phyloP scores from a whole-genome alignment of 768 basidiomycete genomes.

The Calocera viscosa region DNA sequence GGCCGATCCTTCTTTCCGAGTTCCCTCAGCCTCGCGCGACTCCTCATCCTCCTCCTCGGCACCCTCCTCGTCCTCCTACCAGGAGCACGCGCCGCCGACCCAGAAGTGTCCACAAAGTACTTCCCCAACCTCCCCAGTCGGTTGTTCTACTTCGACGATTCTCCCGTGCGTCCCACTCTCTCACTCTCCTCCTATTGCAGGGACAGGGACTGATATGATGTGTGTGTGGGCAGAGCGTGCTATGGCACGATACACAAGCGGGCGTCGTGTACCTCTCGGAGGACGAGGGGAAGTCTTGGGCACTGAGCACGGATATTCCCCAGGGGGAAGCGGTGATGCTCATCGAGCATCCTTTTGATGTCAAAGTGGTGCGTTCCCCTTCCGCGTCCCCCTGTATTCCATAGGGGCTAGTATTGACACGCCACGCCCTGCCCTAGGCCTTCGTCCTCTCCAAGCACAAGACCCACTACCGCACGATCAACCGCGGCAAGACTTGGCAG shows the following conservation, averaged over 20 bases:
- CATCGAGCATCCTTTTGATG: conserved; percentile 78
- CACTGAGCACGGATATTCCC: conserved; percentile 36
- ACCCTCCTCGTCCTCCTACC: neutral
- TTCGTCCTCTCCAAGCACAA: conserved; percentile 67
- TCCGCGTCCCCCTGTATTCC: conserved; percentile 2
- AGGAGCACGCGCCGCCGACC: conserved; percentile 17
- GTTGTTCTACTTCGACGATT: conserved; percentile 89
- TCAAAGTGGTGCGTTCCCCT: conserved; percentile 43
- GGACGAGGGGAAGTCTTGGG: conserved; percentile 76
- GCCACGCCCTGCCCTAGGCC: conserved; percentile 39
- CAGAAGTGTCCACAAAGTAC: conserved; percentile 25
- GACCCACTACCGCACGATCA: conserved; percentile 76
- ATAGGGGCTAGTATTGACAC: neutral
- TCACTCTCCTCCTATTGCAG: neutral
- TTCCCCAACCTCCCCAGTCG: conserved; percentile 64
- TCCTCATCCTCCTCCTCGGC: neutral
- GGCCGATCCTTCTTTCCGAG: neutral
- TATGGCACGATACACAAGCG: conserved; percentile 65
- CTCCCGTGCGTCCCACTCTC: conserved; percentile 43
- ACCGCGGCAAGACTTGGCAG: conserved; percentile 81
- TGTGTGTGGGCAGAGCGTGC: conserved; percentile 37
- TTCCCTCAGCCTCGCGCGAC: neutral
- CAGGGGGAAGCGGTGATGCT: conserved; percentile 57
- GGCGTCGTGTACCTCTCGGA: conserved; percentile 64
- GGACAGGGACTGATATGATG: neutral